These are phyloP conservation scores for Penstemon eatonii DNA, from an alignment of 257 asterid species.

Conservation along the genomic window DNA sequence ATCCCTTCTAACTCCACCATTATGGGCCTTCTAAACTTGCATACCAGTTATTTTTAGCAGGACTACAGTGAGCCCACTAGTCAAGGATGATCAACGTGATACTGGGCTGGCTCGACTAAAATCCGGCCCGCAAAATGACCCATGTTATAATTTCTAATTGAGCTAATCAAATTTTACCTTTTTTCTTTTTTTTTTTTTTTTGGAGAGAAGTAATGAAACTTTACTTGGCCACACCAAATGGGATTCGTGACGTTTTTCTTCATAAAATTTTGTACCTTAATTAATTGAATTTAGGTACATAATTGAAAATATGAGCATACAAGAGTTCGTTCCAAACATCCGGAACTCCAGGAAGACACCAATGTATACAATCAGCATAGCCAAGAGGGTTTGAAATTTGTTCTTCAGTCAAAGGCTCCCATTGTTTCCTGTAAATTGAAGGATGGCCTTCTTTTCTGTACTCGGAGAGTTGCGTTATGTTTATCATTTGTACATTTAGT, in stretches of 20 bases:
- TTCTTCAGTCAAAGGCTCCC: slow-evolving; percentile 59
- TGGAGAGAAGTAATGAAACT: too few relatives aligned
- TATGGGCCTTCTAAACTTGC: too few relatives aligned
- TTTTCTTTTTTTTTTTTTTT: too few relatives aligned
- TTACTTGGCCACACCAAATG: neutral
- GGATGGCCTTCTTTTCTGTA: slow-evolving; percentile 91
- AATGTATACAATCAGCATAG: slow-evolving; percentile 84
- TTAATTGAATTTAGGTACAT: neutral
- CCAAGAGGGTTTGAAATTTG: slow-evolving; percentile 55
- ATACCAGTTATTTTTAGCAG: too few relatives aligned
- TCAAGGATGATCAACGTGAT: too few relatives aligned
- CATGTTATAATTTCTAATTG: too few relatives aligned
- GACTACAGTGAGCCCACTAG: too few relatives aligned
- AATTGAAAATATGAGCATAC: slow-evolving; percentile 50
- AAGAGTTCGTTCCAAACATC: slow-evolving; percentile 88
- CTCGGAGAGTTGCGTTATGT: slow-evolving; percentile 79
- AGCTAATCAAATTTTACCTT: too few relatives aligned
- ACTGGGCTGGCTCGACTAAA: too few relatives aligned
- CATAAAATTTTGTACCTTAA: too few relatives aligned
- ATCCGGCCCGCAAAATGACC: neutral
- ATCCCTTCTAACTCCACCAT: too few relatives aligned
- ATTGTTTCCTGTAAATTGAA: slow-evolving; percentile 70
- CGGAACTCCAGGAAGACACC: slow-evolving; percentile 98
- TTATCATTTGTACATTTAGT: slow-evolving; percentile 55
- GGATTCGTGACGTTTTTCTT: too few relatives aligned